Evolutionary conservation across 352 stramenopile genomes (phyloP).

Genomic region (Phytophthora brassicae): DNA sequence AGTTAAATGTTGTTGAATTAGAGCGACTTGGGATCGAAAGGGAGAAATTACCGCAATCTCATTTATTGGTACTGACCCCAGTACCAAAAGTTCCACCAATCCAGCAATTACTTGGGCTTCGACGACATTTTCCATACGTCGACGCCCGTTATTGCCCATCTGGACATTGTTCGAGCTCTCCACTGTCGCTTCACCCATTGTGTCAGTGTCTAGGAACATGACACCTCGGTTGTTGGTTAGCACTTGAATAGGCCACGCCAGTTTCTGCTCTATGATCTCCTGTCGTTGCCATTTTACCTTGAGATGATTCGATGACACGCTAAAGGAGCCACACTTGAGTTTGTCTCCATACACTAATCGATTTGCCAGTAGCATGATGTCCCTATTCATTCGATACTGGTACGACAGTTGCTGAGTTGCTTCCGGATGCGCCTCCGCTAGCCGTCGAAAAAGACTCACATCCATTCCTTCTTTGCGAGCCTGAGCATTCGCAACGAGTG

Average conservation of each 20-base stretch:
- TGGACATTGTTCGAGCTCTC: slow-evolving; percentile 29
- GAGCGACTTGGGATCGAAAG: slow-evolving; percentile 91
- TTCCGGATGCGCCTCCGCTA: slow-evolving; percentile 91
- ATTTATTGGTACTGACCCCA: slow-evolving; percentile 44
- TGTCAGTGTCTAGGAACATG: slow-evolving; percentile 87
- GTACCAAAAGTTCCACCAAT: slow-evolving; percentile 68
- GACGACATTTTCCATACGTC: slow-evolving; percentile 72
- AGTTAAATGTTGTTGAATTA: slow-evolving; percentile 47
- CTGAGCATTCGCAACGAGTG: slow-evolving; percentile 90
- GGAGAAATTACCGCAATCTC: slow-evolving; percentile 93
- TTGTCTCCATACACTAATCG: slow-evolving; percentile 92
- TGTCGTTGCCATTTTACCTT: slow-evolving; percentile 27
- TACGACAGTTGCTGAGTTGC: slow-evolving; percentile 93
- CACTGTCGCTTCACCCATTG: slow-evolving; percentile 27
- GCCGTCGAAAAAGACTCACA: slow-evolving; percentile 88
- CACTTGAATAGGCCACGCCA: slow-evolving; percentile 40
- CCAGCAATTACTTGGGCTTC: slow-evolving; percentile 74
- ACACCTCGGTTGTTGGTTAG: slow-evolving; percentile 59
- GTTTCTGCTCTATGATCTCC: slow-evolving; percentile 15
- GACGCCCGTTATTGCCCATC: slow-evolving; percentile 24
- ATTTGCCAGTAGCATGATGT: slow-evolving; percentile 97
- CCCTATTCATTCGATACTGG: slow-evolving; percentile 98
- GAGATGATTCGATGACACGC: slow-evolving; percentile 54
- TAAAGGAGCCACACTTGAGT: slow-evolving; percentile 89
- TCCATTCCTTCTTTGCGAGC: slow-evolving; percentile 87